Evolutionary conservation across 73 alveolate genomes (phyloP).

Genomic region (Breviolum minutum): DNA sequence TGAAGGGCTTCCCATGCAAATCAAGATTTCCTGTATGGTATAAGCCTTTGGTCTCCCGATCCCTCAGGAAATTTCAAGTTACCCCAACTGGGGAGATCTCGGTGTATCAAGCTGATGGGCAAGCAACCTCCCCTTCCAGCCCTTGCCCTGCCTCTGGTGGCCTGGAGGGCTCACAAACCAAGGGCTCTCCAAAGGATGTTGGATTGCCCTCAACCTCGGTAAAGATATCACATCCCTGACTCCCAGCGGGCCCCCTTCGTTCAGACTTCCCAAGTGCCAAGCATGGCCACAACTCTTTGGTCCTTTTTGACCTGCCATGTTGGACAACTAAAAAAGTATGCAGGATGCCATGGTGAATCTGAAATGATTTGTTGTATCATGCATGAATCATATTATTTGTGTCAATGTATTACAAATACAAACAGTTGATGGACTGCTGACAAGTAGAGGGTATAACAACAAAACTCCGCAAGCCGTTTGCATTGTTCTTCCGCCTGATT

Average conservation of each 20-base stretch:
- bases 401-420: background rate
- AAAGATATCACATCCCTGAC: background rate
- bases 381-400: background rate
- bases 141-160: slow-evolving; percentile 19
- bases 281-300: slow-evolving; percentile 22
- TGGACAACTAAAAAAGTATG: too few relatives aligned
- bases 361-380: background rate
- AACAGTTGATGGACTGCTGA: background rate
- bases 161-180: slow-evolving; percentile 35
- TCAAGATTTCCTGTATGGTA: too few relatives aligned
- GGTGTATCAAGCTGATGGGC: too few relatives aligned
- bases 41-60: too few relatives aligned
- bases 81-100: background rate
- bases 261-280: background rate
- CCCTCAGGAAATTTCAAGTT: too few relatives aligned
- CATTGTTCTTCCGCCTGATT: background rate
- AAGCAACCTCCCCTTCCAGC: too few relatives aligned
- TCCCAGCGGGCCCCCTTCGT: background rate
- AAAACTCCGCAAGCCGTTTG: background rate
- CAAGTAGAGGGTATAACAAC: background rate
- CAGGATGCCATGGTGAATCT: background rate
- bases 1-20: too few relatives aligned
- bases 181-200: slow-evolving; percentile 46
- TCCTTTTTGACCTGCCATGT: slow-evolving; percentile 16
- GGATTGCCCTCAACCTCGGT: background rate